phyloP scores from a whole-genome alignment of 176 grass and related monocot genomes.

The Stipa capillata region DNA sequence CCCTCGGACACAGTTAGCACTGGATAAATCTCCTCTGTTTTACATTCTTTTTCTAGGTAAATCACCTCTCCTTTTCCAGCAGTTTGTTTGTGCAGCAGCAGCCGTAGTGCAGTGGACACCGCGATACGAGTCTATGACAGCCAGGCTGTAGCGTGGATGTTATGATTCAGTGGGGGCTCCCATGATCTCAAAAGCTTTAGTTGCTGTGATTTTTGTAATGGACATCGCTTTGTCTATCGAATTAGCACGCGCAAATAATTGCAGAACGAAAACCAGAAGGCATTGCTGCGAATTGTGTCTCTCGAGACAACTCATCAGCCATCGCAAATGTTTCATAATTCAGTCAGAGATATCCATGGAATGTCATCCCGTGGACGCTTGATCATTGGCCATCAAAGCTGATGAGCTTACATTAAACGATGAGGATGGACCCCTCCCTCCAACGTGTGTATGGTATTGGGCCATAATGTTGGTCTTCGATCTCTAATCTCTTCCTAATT shows the following conservation, averaged over 20 bases:
- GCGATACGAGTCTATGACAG: background rate
- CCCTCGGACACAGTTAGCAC: too few relatives aligned
- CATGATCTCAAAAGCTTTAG: background rate
- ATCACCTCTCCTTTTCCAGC: background rate
- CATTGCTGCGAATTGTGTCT: background rate
- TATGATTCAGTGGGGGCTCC: constrained; percentile 1
- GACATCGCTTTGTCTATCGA: constrained; percentile 1
- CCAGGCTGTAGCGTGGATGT: constrained; percentile 7
- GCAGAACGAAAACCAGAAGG: background rate
- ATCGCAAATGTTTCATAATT: background rate
- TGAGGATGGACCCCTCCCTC: too few relatives aligned
- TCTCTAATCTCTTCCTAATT: too few relatives aligned
- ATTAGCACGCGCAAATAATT: background rate
- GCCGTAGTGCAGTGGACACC: too few relatives aligned
- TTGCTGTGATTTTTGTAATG: background rate
- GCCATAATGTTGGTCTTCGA: too few relatives aligned
- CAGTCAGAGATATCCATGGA: too few relatives aligned
- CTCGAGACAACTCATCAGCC: constrained; percentile 3
- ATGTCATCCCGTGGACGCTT: background rate
- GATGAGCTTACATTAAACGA: too few relatives aligned
- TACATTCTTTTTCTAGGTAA: too few relatives aligned
- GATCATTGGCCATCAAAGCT: background rate
- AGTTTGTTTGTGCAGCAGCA: too few relatives aligned
- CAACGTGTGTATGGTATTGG: too few relatives aligned
- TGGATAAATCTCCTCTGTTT: too few relatives aligned